These are phyloP conservation scores for Rhododendron ferrugineum DNA, from an alignment of 148 eudicot species.

Conservation along the genomic window DNA sequence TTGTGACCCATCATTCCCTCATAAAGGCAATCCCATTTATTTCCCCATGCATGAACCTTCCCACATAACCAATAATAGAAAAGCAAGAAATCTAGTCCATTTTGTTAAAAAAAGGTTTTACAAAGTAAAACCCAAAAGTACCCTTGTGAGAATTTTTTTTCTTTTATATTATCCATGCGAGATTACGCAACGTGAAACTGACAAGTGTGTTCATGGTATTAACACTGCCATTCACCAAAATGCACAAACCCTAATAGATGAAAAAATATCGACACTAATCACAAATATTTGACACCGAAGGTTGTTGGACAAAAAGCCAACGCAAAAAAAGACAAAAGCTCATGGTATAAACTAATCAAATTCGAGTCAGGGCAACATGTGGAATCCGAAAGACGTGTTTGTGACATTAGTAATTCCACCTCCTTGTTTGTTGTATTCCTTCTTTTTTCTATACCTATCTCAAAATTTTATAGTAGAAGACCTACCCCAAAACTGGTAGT, in stretches of 20 bases:
- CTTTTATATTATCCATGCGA: background rate
- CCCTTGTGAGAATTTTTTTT: no score
- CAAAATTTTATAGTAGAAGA: background rate
- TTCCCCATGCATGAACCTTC: background rate
- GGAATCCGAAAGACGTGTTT: background rate
- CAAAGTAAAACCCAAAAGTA: no score
- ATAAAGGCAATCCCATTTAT: background rate
- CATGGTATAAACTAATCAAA: background rate
- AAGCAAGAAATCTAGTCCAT: background rate
- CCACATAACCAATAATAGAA: background rate
- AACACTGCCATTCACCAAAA: background rate
- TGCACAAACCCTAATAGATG: background rate
- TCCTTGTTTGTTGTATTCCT: background rate
- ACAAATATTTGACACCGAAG: background rate
- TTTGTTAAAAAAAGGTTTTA: no score
- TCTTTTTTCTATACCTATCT: background rate
- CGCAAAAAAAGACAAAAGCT: background rate
- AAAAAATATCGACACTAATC: background rate
- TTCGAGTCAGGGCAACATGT: background rate
- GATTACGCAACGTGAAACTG: background rate
- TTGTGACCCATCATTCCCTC: conserved; percentile 7
- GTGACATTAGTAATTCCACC: background rate
- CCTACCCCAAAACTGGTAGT: background rate
- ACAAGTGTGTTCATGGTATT: background rate
- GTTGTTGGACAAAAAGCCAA: background rate